Conservation (phyloP, 1,284 basidiomycete species). For the Puccinia hordei region DNA sequence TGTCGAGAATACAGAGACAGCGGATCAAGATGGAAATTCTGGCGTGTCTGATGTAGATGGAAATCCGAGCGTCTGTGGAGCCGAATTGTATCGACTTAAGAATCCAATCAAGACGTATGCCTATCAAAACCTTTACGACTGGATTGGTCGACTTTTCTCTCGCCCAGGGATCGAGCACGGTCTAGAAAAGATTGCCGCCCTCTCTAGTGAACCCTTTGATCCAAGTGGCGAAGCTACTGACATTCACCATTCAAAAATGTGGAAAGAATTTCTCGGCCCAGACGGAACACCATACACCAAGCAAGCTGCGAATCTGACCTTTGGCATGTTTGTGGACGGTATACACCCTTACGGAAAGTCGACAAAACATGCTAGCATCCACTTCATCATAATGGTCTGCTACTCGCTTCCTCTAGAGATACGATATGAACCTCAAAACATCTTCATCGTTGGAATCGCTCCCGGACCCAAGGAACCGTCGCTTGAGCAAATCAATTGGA, state of each 20-base stretch:
- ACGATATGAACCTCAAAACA: conserved; percentile 59
- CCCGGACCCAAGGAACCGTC: conserved; percentile 55
- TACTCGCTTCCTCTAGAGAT: conserved; percentile 54
- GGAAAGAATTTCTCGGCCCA: conserved; percentile 36
- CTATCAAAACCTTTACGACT: conserved; percentile 36
- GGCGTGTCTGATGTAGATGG: background rate
- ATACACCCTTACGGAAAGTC: conserved; percentile 32
- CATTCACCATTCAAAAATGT: conserved; percentile 27
- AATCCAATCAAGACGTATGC: conserved; percentile 23
- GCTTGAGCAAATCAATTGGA: conserved; percentile 57
- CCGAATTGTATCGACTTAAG: background rate
- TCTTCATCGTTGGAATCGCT: conserved; percentile 61
- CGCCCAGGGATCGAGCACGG: conserved; percentile 8
- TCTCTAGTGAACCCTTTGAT: conserved; percentile 1
- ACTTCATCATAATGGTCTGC: conserved; percentile 15
- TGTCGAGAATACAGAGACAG: background rate
- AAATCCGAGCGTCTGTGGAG: conserved; percentile 11
- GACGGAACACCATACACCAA: conserved; percentile 28
- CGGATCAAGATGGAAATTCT: background rate
- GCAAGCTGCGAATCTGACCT: conserved; percentile 14
- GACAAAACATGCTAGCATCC: conserved; percentile 13
- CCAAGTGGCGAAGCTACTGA: background rate
- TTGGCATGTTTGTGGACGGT: conserved; percentile 44
- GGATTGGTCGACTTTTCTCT: conserved; percentile 31
- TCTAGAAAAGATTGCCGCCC: background rate